Conservation (phyloP, 352 stramenopile species). For the Peronospora tabacina region DNA sequence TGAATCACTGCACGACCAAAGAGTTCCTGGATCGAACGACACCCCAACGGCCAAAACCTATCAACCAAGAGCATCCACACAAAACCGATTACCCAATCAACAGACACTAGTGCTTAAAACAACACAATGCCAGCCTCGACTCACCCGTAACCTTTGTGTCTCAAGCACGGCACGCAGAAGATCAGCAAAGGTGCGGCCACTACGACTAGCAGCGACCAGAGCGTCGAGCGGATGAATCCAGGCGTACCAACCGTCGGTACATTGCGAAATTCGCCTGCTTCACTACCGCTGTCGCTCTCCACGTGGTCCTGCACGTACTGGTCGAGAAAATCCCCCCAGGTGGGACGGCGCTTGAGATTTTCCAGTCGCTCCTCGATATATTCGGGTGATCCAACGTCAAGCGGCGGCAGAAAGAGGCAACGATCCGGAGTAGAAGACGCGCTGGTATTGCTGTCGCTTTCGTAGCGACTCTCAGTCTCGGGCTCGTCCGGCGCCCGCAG, state of each 20-base stretch:
- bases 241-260: slow-evolving; percentile 3
- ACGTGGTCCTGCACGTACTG: slow-evolving; percentile 59
- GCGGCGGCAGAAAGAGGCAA: slow-evolving; percentile 28
- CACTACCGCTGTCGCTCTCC: slow-evolving; percentile 33
- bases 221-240: slow-evolving; percentile 42
- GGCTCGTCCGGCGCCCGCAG: slow-evolving; percentile 58
- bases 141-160: slow-evolving; percentile 45
- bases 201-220: slow-evolving; percentile 50
- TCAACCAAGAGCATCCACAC: slow-evolving; percentile 1
- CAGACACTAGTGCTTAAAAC: not conserved
- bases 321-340: slow-evolving; percentile 57
- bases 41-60: slow-evolving; percentile 69
- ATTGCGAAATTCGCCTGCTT: slow-evolving; percentile 29
- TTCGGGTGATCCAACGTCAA: slow-evolving; percentile 68
- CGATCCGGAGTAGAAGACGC: slow-evolving; percentile 14
- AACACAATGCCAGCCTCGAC: slow-evolving; percentile 5
- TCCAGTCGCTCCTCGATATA: slow-evolving; percentile 81
- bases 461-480: slow-evolving; percentile 32
- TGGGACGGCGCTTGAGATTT: slow-evolving; percentile 74
- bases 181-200: slow-evolving; percentile 54
- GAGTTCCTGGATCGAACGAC: slow-evolving; percentile 44
- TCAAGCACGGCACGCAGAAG: slow-evolving; percentile 43
- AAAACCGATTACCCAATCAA: not conserved
- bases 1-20: slow-evolving; percentile 37
- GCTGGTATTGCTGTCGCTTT: slow-evolving; percentile 10